A percentile compares a stretch with the other conserved stretches of the same genome.
Evolutionary conservation across 768 basidiomycete species (phyloP).

Genomic region (Kwoniella bestiolae): DNA sequence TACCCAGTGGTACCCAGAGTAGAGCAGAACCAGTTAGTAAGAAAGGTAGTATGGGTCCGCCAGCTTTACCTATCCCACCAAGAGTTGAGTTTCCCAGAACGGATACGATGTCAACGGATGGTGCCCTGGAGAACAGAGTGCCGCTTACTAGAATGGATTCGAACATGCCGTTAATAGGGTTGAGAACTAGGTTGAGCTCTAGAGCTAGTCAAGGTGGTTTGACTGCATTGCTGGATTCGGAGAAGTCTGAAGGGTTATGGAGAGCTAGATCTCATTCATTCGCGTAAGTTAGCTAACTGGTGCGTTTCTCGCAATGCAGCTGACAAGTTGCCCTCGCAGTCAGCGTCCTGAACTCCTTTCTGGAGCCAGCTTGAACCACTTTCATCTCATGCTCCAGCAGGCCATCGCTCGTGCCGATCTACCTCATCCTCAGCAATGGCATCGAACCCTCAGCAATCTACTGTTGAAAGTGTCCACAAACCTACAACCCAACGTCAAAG

Average conservation of each 20-base stretch:
- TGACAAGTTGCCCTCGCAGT: constrained; percentile 8
- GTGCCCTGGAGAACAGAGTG: constrained; percentile 25
- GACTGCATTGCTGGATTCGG: constrained; percentile 47
- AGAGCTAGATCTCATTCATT: constrained; percentile 85
- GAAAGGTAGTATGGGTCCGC: constrained; percentile 24
- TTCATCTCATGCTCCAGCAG: constrained; percentile 88
- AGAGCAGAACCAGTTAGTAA: constrained; percentile 5
- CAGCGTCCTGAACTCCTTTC: constrained; percentile 67
- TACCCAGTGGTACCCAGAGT: not conserved
- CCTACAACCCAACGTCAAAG: constrained; percentile 60
- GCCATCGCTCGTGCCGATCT: constrained; percentile 82
- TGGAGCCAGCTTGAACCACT: constrained; percentile 83
- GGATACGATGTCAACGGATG: constrained; percentile 44
- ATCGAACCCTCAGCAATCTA: constrained; percentile 76
- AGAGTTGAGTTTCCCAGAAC: constrained; percentile 38
- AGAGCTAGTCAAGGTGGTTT: constrained; percentile 47
- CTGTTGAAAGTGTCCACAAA: constrained; percentile 85
- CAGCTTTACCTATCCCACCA: constrained; percentile 2
- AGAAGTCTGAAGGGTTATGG: constrained; percentile 62
- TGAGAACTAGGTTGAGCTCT: constrained; percentile 45
- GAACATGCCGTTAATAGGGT: constrained; percentile 40
- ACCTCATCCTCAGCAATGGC: constrained; percentile 84
- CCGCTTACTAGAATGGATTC: constrained; percentile 35
- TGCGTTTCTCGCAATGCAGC: constrained; percentile 11
- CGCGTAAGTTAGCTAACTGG: constrained; percentile 69